A percentile compares a stretch with the other conserved stretches of the same genome.
phyloP scores from a whole-genome alignment of 2,329 filamentous ascomycete species.

The Ascocoryne sarcoides region DNA sequence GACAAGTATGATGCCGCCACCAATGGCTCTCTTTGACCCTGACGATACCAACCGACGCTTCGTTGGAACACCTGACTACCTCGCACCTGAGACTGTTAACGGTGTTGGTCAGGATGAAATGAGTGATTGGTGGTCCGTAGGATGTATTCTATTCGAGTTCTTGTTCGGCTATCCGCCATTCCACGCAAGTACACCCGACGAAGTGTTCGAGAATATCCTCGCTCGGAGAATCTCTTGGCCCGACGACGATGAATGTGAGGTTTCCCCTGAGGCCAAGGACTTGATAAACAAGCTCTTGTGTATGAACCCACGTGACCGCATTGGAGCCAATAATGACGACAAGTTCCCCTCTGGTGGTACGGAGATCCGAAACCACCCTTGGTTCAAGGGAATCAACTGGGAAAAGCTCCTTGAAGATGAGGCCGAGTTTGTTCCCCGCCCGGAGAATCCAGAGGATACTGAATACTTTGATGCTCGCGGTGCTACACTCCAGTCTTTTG shows the following conservation, averaged over 20 bases:
- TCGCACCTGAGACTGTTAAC: slow-evolving; percentile 93
- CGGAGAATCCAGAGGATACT: slow-evolving; percentile 91
- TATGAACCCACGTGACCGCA: slow-evolving; percentile 67
- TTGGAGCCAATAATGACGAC: slow-evolving; percentile 80
- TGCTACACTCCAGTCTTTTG: slow-evolving; percentile 84
- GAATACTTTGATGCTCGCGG: slow-evolving; percentile 95
- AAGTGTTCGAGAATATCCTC: slow-evolving; percentile 95
- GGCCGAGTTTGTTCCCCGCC: slow-evolving; percentile 86
- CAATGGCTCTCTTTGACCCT: slow-evolving; percentile 91
- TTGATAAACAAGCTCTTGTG: slow-evolving; percentile 89
- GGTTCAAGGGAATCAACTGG: slow-evolving; percentile 87
- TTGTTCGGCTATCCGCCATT: slow-evolving; percentile 91
- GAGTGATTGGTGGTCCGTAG: slow-evolving; percentile 99
- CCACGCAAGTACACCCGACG: slow-evolving; percentile 78
- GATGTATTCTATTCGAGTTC: slow-evolving; percentile 96
- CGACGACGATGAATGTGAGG: slow-evolving; percentile 66
- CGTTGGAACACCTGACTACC: slow-evolving; percentile 92
- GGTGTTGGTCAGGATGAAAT: slow-evolving; percentile 94
- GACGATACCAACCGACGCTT: slow-evolving; percentile 89
- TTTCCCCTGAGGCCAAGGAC: slow-evolving; percentile 84
- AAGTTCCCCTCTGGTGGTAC: slow-evolving; percentile 77
- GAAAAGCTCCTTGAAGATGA: slow-evolving; percentile 87
- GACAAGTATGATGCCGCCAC: slow-evolving; percentile 72
- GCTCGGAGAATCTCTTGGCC: slow-evolving; percentile 89
- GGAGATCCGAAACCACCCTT: slow-evolving; percentile 81